A percentile compares a stretch with the other conserved stretches of the same genome.
Evolutionary conservation across 441 rosid genomes (phyloP).

Genomic region (Eruca vesicaria): DNA sequence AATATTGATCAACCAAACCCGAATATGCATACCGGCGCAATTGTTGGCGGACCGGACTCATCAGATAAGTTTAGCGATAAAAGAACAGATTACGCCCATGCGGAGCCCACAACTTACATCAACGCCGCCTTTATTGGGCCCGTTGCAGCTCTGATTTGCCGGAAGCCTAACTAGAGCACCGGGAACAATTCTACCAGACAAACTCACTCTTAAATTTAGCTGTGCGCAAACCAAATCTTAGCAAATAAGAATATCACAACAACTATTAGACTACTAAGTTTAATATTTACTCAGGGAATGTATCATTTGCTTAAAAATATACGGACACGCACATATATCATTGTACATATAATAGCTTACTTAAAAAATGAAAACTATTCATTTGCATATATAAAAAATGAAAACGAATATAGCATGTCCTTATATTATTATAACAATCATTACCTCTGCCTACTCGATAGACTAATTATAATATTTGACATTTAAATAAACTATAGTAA

Average conservation of each 20-base stretch:
- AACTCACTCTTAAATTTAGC: background rate
- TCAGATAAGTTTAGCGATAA: constrained; percentile 45
- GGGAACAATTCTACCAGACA: background rate
- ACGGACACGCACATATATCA: background rate
- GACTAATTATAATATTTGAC: too few species aligned
- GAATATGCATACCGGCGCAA: constrained; percentile 53
- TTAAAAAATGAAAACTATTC: background rate
- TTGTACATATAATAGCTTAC: background rate
- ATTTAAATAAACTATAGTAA: background rate
- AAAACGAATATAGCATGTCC: too few species aligned
- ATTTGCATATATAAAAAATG: too few species aligned
- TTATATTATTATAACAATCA: too few species aligned
- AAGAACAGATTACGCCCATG: constrained; percentile 53
- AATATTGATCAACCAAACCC: constrained; percentile 40
- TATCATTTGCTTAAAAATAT: background rate
- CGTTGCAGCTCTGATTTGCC: constrained; percentile 49
- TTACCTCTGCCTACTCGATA: too few species aligned
- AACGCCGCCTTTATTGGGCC: constrained; percentile 58
- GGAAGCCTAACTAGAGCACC: constrained; percentile 7
- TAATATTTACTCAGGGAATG: background rate
- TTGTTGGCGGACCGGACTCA: constrained; percentile 63
- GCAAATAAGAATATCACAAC: background rate
- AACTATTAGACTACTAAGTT: background rate
- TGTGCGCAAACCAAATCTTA: background rate
- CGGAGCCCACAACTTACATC: constrained; percentile 64